Percentiles rank a stretch among this genome's conserved stretches.
Conservation (phyloP, 208 protist genomes). For the Crithidia brevicula region DNA sequence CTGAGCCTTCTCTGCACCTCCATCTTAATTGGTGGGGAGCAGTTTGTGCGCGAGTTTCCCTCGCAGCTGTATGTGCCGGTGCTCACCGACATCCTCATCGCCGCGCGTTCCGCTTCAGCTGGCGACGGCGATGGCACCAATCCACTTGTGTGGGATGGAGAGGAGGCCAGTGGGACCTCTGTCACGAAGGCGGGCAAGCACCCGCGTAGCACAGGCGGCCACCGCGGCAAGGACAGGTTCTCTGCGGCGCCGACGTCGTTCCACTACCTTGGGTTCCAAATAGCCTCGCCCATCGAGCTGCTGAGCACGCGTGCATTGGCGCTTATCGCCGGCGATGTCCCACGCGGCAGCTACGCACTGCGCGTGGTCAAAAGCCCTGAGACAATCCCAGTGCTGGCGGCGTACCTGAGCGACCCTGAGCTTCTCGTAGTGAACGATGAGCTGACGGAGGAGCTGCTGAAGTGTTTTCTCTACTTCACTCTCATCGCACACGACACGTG, state of each 20-base stretch:
- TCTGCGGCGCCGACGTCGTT: not conserved
- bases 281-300: slow-evolving; percentile 28
- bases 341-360: slow-evolving; percentile 40
- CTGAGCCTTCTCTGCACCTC: slow-evolving; percentile 43
- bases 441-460: slow-evolving; percentile 70
- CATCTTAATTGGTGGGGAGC: slow-evolving; percentile 47
- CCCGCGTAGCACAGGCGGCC: too few relatives aligned
- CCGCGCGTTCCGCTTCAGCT: not conserved
- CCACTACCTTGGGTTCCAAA: slow-evolving; percentile 19
- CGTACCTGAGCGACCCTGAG: slow-evolving; percentile 36
- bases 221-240: not conserved
- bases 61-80: slow-evolving; percentile 27
- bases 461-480: slow-evolving; percentile 59
- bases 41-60: slow-evolving; percentile 44
- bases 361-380: slow-evolving; percentile 31
- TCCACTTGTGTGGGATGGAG: slow-evolving; percentile 8
- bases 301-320: slow-evolving; percentile 53
- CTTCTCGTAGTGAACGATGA: slow-evolving; percentile 42
- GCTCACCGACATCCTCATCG: slow-evolving; percentile 35
- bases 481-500: slow-evolving; percentile 38
- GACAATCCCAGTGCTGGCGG: slow-evolving; percentile 29
- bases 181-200: not conserved
- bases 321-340: slow-evolving; percentile 65
- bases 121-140: slow-evolving; percentile 11
- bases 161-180: slow-evolving; percentile 7